phyloP scores from a whole-genome alignment of 305 asterid genomes.

The Rubia tinctorum region DNA sequence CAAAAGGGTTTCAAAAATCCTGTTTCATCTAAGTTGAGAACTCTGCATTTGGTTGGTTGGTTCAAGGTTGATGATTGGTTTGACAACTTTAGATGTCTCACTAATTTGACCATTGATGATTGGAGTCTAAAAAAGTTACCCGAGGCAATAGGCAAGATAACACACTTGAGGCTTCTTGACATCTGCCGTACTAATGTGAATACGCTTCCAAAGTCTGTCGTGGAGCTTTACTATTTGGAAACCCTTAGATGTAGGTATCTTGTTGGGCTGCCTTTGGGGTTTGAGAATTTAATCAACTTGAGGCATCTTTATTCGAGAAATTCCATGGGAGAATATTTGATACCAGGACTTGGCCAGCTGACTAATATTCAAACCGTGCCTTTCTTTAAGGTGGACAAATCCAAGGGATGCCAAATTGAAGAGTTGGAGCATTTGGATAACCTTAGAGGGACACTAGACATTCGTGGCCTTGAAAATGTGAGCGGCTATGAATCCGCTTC shows the following conservation, averaged over 20 bases:
- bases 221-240: not conserved
- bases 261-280: not conserved
- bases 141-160: not conserved
- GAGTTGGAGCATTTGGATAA: constrained; percentile 11
- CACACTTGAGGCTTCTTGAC: constrained; percentile 3
- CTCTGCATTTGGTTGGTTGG: not conserved
- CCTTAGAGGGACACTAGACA: constrained; percentile 1
- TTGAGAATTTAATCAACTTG: constrained; percentile 10
- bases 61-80: not conserved
- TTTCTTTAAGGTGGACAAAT: constrained; percentile 3
- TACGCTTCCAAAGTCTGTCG: not conserved
- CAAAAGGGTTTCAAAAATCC: not conserved
- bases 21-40: constrained; percentile 18
- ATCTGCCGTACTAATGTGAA: not conserved
- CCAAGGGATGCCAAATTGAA: constrained; percentile 12
- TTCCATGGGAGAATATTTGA: not conserved
- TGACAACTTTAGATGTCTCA: not conserved
- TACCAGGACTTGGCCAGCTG: constrained; percentile 5
- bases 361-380: constrained; percentile 7
- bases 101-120: not conserved
- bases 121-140: not conserved
- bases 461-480: constrained; percentile 9
- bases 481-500: not conserved
- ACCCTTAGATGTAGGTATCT: not conserved
- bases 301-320: constrained; percentile 14